Conservation (phyloP, 768 basidiomycete species). For the Lactarius psammicola region DNA sequence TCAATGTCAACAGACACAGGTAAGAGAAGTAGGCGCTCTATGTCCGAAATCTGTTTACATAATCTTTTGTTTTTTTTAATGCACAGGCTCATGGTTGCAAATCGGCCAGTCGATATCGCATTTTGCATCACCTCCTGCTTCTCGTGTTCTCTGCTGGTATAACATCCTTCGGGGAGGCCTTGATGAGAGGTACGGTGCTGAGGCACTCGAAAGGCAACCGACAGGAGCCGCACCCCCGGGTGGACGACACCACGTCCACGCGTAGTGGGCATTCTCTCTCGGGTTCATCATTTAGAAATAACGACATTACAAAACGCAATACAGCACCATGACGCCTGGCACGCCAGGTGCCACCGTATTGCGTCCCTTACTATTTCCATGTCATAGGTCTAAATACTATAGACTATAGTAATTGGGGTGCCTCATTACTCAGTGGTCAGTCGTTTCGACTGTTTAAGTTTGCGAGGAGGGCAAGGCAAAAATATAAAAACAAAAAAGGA, state of each 20-base stretch:
- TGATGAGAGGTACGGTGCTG: constrained; percentile 48
- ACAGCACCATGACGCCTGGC: neutral
- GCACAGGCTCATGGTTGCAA: constrained; percentile 78
- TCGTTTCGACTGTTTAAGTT: neutral
- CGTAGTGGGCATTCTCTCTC: neutral
- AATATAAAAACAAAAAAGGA: no score
- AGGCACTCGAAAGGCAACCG: neutral
- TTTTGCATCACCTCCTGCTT: constrained; percentile 82
- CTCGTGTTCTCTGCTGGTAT: constrained; percentile 79
- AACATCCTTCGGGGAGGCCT: constrained; percentile 65
- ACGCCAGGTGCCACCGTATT: neutral
- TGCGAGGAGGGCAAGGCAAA: no score
- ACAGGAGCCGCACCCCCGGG: neutral
- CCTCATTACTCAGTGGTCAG: neutral
- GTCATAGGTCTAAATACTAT: neutral
- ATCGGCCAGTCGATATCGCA: constrained; percentile 88
- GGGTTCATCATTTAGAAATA: neutral
- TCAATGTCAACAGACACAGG: constrained; percentile 79
- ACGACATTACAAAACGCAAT: neutral
- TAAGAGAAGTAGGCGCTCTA: constrained; percentile 32
- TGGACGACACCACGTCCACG: neutral
- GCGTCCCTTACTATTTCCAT: neutral
- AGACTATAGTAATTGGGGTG: neutral
- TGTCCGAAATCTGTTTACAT: neutral
- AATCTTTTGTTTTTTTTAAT: neutral